Percentiles rank a stretch among this genome's conserved stretches.
phyloP scores from a whole-genome alignment of 306 rosid genomes.

The Cicer cuneatum region DNA sequence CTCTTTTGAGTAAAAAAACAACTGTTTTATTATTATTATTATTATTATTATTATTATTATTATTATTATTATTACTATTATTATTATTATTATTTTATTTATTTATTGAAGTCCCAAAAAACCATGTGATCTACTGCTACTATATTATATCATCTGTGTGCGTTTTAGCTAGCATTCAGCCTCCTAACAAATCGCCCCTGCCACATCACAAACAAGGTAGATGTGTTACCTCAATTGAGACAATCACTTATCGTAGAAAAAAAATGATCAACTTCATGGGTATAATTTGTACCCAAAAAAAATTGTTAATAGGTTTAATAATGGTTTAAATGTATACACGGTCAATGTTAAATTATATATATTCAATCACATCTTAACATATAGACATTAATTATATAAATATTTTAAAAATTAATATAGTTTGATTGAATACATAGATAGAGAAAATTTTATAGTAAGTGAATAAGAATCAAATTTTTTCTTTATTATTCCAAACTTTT shows the following conservation, averaged over 20 bases:
- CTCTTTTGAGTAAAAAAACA: no score
- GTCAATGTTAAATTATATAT: no score
- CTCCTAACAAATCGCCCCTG: conserved; percentile 94
- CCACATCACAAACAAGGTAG: conserved; percentile 46
- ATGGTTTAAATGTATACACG: no score
- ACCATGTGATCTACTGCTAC: conserved; percentile 31
- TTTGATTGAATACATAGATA: no score
- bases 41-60: background rate
- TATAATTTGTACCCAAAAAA: background rate
- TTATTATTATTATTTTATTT: background rate
- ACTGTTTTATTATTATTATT: background rate
- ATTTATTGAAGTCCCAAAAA: conserved; percentile 12
- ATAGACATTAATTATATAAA: no score
- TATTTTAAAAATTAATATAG: no score
- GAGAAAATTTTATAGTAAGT: no score
- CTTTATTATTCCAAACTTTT: no score
- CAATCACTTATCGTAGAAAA: conserved; percentile 18
- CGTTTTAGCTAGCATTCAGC: conserved; percentile 59
- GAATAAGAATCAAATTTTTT: no score
- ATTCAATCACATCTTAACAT: no score
- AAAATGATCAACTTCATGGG: background rate
- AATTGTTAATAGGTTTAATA: no score
- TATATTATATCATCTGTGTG: conserved; percentile 44
- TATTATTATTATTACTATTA: background rate
- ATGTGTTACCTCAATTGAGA: conserved; percentile 31